A percentile compares a stretch with the other conserved stretches of the same genome.
Evolutionary conservation across 148 eudicot genomes (phyloP).

Genomic region (Rhododendron simsii): DNA sequence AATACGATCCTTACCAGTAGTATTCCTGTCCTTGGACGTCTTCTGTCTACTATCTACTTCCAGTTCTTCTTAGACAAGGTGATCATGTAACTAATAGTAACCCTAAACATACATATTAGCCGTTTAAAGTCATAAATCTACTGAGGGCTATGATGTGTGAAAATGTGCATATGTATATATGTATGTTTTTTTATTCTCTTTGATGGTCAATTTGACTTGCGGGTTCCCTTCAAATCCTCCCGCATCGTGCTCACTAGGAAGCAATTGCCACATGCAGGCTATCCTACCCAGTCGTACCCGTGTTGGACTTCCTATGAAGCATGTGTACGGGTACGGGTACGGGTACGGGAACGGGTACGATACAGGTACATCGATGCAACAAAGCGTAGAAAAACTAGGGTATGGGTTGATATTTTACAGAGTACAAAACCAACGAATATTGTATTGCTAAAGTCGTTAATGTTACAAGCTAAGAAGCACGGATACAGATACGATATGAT

Average conservation of each 20-base stretch:
- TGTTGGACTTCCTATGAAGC: too few species aligned
- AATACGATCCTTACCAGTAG: slow-evolving; percentile 71
- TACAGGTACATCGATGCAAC: too few species aligned
- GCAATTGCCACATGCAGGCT: not conserved
- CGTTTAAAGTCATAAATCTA: not conserved
- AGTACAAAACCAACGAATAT: too few species aligned
- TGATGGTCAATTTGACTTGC: not conserved
- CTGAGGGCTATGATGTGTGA: not conserved
- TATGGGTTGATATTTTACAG: too few species aligned
- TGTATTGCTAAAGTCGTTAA: too few species aligned
- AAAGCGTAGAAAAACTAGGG: too few species aligned
- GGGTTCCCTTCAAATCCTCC: not conserved
- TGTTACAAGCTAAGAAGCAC: too few species aligned
- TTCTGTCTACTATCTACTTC: slow-evolving; percentile 87
- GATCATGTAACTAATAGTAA: slow-evolving; percentile 8
- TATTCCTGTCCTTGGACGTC: slow-evolving; percentile 84
- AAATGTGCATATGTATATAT: not conserved
- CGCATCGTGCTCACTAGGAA: not conserved
- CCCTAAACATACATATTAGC: not conserved
- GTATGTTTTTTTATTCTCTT: not conserved
- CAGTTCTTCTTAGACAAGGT: slow-evolving; percentile 99
- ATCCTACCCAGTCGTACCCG: not conserved
- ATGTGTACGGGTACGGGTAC: too few species aligned
- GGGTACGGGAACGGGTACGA: too few species aligned
- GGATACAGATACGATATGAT: too few species aligned